Evolutionary conservation across 768 basidiomycete genomes (phyloP).

Genomic region (Kwoniella botswanensis): DNA sequence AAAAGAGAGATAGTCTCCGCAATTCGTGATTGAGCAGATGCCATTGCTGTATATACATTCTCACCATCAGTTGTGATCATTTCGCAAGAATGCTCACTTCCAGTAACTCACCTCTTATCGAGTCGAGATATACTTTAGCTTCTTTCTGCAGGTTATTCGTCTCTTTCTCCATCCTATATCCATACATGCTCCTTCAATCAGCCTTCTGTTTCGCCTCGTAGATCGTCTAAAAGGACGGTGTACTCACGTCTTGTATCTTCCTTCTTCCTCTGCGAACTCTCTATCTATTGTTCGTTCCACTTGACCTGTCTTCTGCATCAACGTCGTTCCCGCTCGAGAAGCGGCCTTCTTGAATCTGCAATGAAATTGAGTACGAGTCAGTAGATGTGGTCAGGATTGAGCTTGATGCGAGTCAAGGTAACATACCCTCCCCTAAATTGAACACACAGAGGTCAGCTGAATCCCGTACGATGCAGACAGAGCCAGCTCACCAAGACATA

Average conservation of each 20-base stretch:
- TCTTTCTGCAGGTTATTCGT: constrained; percentile 90
- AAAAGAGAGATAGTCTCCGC: constrained; percentile 93
- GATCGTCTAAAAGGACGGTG: no score
- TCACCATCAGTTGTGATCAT: neutral
- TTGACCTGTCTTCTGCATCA: constrained; percentile 97
- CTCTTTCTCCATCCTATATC: constrained; percentile 92
- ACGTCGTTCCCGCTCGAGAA: constrained; percentile 88
- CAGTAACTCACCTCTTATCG: constrained; percentile 76
- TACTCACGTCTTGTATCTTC: constrained; percentile 82
- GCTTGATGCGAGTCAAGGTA: neutral
- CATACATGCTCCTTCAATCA: neutral
- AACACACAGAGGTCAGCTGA: constrained; percentile 9
- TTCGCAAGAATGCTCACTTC: neutral
- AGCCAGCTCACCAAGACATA: constrained; percentile 40
- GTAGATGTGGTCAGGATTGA: no score
- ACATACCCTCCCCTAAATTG: constrained; percentile 29
- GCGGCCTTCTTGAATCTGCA: constrained; percentile 86
- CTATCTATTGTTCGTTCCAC: constrained; percentile 93
- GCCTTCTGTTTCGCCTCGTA: neutral
- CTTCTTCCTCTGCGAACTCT: constrained; percentile 90
- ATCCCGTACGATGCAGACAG: neutral
- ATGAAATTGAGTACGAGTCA: neutral
- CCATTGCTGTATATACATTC: constrained; percentile 72
- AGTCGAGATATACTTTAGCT: constrained; percentile 90
- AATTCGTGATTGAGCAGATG: constrained; percentile 85